A percentile compares a stretch with the other conserved stretches of the same genome.
Evolutionary conservation across 2,329 filamentous ascomycete species (phyloP).

Genomic region (Alternaria gansuensis): DNA sequence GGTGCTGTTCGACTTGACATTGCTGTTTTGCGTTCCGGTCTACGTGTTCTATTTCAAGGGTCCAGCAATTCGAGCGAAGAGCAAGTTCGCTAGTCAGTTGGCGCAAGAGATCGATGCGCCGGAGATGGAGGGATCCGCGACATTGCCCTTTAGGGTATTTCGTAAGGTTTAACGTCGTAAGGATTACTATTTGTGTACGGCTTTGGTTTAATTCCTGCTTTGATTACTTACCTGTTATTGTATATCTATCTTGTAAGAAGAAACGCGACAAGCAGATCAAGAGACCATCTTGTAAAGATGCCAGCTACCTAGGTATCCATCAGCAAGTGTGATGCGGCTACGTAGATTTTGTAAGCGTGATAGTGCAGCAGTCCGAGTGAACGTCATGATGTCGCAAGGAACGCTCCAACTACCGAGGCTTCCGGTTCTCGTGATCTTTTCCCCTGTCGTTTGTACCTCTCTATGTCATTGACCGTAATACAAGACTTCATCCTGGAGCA

Average conservation of each 20-base stretch:
- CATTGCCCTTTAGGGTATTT: background rate
- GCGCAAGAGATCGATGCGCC: background rate
- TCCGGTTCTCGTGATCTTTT: background rate
- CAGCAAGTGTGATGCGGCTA: too few relatives aligned
- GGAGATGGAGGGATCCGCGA: background rate
- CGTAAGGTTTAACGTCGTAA: background rate
- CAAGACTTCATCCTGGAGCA: constrained; percentile 13
- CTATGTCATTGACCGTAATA: constrained; percentile 20
- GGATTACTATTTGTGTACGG: background rate
- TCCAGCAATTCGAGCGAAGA: constrained; percentile 4
- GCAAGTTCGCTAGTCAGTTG: background rate
- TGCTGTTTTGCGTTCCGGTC: constrained; percentile 62
- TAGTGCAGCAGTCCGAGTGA: background rate
- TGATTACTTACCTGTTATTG: background rate
- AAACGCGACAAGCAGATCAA: background rate
- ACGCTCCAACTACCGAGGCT: constrained; percentile 2
- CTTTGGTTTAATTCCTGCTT: background rate
- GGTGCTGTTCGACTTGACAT: constrained; percentile 61
- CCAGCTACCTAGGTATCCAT: background rate
- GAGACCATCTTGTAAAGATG: background rate
- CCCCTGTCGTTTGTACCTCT: constrained; percentile 1
- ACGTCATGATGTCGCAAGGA: constrained; percentile 21
- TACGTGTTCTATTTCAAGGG: constrained; percentile 61
- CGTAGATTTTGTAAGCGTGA: background rate
- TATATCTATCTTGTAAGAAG: background rate